These are phyloP conservation scores for Aspergillus pseudonomiae DNA, from an alignment of 2,329 filamentous ascomycete species.

Conservation along the genomic window DNA sequence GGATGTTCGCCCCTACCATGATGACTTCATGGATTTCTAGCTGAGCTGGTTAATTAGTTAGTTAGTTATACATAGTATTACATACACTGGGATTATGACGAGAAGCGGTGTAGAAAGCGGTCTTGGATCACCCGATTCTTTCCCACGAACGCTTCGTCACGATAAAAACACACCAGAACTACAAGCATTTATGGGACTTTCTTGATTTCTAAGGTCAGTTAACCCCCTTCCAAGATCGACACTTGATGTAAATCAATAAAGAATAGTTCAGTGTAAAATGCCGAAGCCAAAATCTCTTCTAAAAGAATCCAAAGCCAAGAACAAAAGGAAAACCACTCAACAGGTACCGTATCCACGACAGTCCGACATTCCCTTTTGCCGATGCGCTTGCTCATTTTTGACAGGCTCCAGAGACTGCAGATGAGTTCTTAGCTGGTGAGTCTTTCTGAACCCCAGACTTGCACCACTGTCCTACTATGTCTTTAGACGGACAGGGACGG, in stretches of 20 bases:
- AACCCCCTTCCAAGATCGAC: neutral
- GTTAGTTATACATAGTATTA: neutral
- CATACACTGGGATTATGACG: neutral
- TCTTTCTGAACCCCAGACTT: neutral
- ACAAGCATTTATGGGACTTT: neutral
- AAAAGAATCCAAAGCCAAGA: slow-evolving; percentile 45
- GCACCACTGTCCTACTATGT: neutral
- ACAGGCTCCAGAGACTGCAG: slow-evolving; percentile 62
- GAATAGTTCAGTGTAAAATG: slow-evolving; percentile 29
- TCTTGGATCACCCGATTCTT: neutral
- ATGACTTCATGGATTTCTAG: neutral
- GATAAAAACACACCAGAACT: neutral
- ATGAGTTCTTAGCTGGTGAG: slow-evolving; percentile 67
- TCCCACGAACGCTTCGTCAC: neutral
- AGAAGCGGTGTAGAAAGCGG: slow-evolving; percentile 7
- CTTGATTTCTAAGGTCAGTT: neutral
- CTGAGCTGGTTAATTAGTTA: neutral
- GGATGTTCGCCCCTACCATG: neutral
- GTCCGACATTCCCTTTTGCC: neutral
- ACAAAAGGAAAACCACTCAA: slow-evolving; percentile 44
- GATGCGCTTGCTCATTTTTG: slow-evolving; percentile 2
- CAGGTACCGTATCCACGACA: slow-evolving; percentile 31
- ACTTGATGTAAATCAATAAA: neutral
- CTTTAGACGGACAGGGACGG: neutral
- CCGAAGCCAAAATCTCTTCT: slow-evolving; percentile 44